These are phyloP conservation scores for Collybia mongolica DNA, from an alignment of 768 basidiomycete genomes.

Conservation along the genomic window DNA sequence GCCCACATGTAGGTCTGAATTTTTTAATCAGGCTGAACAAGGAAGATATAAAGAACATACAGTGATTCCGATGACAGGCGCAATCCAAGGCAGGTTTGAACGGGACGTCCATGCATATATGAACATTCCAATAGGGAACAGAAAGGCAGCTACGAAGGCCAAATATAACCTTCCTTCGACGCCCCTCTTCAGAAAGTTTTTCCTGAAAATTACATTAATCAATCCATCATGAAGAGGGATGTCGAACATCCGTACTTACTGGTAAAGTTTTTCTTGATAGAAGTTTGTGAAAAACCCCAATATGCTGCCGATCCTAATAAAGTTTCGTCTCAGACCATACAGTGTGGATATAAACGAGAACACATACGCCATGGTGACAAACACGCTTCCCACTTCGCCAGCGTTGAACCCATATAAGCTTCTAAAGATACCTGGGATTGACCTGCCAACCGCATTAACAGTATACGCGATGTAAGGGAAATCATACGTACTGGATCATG, in stretches of 20 bases:
- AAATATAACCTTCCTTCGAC: slow-evolving; percentile 61
- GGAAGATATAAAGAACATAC: slow-evolving; percentile 22
- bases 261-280: slow-evolving; percentile 49
- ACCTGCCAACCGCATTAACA: slow-evolving; percentile 30
- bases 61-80: slow-evolving; percentile 51
- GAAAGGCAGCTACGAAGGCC: slow-evolving; percentile 51
- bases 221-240: no score
- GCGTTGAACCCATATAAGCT: slow-evolving; percentile 57
- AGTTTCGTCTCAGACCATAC: neutral
- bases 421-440: slow-evolving; percentile 55
- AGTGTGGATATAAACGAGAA: neutral
- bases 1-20: slow-evolving; percentile 53
- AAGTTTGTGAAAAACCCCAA: slow-evolving; percentile 48
- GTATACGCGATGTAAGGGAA: neutral
- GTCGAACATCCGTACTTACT: slow-evolving; percentile 26
- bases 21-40: slow-evolving; percentile 9
- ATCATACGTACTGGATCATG: slow-evolving; percentile 49
- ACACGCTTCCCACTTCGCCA: slow-evolving; percentile 60
- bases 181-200: slow-evolving; percentile 30
- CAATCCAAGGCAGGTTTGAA: slow-evolving; percentile 58
- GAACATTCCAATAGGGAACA: slow-evolving; percentile 61
- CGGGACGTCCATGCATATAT: slow-evolving; percentile 72
- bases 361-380: slow-evolving; percentile 50
- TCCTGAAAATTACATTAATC: slow-evolving; percentile 19
- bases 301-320: slow-evolving; percentile 52